These are phyloP conservation scores for Silene vulgaris DNA, from an alignment of 179 eudicot genomes.

Conservation along the genomic window DNA sequence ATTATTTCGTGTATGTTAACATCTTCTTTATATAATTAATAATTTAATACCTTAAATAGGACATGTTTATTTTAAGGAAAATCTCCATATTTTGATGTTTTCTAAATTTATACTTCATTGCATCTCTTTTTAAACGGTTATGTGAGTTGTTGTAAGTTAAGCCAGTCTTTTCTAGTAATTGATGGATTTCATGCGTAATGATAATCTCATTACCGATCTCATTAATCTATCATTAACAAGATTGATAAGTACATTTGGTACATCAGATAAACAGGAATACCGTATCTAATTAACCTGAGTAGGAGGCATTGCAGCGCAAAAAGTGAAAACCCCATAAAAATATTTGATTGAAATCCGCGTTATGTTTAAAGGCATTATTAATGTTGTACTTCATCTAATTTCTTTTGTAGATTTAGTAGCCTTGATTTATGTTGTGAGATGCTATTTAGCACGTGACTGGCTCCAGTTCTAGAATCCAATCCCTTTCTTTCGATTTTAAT, in stretches of 20 bases:
- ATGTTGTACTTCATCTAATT: neutral
- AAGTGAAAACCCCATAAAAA: constrained; percentile 1
- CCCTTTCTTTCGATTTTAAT: constrained; percentile 13
- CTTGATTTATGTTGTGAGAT: constrained; percentile 23
- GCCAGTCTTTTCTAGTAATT: no score
- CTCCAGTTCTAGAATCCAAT: constrained; percentile 8
- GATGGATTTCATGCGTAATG: no score
- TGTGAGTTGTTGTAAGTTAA: no score
- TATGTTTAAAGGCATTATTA: neutral
- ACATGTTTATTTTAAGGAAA: no score
- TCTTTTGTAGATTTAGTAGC: constrained; percentile 5
- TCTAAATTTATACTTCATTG: no score
- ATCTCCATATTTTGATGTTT: no score
- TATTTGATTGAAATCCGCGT: neutral
- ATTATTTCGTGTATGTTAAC: no score
- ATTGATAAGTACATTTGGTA: neutral
- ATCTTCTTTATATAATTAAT: no score
- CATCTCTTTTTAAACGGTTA: no score
- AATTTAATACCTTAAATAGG: no score
- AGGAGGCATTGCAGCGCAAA: constrained; percentile 15
- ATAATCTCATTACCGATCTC: no score
- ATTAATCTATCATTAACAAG: no score
- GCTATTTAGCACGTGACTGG: constrained; percentile 24
- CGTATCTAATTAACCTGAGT: constrained; percentile 11
- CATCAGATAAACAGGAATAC: neutral